Evolutionary conservation across 768 basidiomycete genomes (phyloP).

Genomic region (Sistotremastrum niveocremeum): DNA sequence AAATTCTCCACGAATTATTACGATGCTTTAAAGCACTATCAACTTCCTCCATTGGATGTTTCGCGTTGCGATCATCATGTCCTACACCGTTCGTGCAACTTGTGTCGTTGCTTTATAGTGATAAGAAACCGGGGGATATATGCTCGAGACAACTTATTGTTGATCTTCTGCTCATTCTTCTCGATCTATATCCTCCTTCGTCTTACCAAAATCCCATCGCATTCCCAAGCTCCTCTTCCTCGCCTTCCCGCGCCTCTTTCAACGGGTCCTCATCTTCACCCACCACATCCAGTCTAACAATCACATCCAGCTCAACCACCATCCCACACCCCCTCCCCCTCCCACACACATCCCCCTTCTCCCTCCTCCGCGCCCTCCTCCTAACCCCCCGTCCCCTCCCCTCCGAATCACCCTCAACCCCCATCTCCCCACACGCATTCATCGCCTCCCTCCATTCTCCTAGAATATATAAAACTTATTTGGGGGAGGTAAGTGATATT

Average conservation of each 20-base stretch:
- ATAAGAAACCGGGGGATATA: constrained; percentile 96
- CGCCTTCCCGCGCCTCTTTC: not conserved
- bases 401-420: constrained; percentile 43
- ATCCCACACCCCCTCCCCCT: constrained; percentile 45
- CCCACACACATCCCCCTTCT: constrained; percentile 61
- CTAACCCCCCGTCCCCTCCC: constrained; percentile 58
- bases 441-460: constrained; percentile 58
- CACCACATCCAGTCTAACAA: constrained; percentile 46
- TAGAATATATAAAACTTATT: constrained; percentile 67
- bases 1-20: constrained; percentile 81
- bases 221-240: not conserved
- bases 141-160: constrained; percentile 80
- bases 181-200: constrained; percentile 74
- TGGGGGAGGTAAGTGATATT: constrained; percentile 75
- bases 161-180: constrained; percentile 75
- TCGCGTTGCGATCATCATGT: constrained; percentile 77
- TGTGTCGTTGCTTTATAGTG: constrained; percentile 77
- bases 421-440: constrained; percentile 67
- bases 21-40: constrained; percentile 90
- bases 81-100: constrained; percentile 83
- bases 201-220: constrained; percentile 41
- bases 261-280: constrained; percentile 17
- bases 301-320: constrained; percentile 19
- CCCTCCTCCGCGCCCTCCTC: constrained; percentile 62
- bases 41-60: constrained; percentile 79